Evolutionary conservation across 768 basidiomycete species (phyloP).

Genomic region (Naganishia antarctica): DNA sequence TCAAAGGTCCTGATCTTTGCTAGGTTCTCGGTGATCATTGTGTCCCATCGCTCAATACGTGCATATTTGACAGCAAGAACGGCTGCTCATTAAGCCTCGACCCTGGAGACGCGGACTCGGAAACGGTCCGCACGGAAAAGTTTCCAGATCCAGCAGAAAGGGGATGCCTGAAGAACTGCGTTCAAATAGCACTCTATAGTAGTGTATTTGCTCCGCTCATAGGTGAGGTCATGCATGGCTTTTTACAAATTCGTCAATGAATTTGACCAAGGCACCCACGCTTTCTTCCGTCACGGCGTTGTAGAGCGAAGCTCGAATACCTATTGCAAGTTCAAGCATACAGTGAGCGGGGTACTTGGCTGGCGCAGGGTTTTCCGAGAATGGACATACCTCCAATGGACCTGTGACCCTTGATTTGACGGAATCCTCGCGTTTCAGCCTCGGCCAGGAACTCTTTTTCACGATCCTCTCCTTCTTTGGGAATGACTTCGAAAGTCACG

Average conservation of each 20-base stretch:
- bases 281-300: conserved; percentile 78
- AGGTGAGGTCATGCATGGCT: conserved; percentile 1
- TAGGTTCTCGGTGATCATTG: no score
- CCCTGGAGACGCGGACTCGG: no score
- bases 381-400: conserved; percentile 51
- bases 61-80: no score
- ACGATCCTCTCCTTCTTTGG: conserved; percentile 52
- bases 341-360: background rate
- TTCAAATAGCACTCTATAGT: no score
- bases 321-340: conserved; percentile 44
- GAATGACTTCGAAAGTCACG: conserved; percentile 68
- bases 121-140: no score
- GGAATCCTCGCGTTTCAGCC: conserved; percentile 73
- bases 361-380: background rate
- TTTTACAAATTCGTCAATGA: conserved; percentile 49
- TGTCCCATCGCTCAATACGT: no score
- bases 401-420: conserved; percentile 88
- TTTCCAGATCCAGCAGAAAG: no score
- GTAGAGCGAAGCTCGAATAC: conserved; percentile 79
- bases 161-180: no score
- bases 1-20: no score
- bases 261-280: conserved; percentile 55
- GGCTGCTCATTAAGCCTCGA: no score
- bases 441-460: conserved; percentile 72
- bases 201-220: no score